Conservation (phyloP, 306 rosid species). For the Inga laurina region DNA sequence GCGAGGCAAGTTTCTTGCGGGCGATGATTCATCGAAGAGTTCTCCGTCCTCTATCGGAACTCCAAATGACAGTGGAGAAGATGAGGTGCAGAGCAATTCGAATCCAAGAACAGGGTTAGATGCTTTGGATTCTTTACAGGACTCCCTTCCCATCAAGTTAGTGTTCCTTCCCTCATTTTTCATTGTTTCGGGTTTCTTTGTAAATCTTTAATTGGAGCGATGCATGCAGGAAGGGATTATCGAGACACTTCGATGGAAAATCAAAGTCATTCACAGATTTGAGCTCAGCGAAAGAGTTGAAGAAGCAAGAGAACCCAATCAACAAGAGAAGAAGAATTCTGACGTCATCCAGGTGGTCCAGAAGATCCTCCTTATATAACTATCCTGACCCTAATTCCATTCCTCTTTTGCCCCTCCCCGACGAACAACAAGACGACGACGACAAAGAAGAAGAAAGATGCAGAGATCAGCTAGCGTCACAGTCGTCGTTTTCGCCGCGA, state of each 20-base stretch:
- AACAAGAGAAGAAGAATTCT: conserved; percentile 69
- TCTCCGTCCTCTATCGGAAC: conserved; percentile 77
- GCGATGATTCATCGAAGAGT: conserved; percentile 38
- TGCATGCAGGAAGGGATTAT: conserved; percentile 78
- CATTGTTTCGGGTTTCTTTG: not conserved
- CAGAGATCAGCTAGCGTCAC: not conserved
- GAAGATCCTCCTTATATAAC: conserved; percentile 57
- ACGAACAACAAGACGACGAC: conserved; percentile 14
- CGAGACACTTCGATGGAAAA: conserved; percentile 71
- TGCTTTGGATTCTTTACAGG: conserved; percentile 49
- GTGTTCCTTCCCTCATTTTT: not conserved
- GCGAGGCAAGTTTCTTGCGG: conserved; percentile 9
- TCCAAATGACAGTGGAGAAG: conserved; percentile 54
- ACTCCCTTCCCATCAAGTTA: conserved; percentile 70
- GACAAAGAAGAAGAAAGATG: not conserved
- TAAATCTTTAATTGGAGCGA: not conserved
- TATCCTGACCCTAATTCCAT: conserved; percentile 73
- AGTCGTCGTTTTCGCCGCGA: conserved; percentile 3
- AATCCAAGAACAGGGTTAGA: conserved; percentile 27
- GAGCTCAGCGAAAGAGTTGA: conserved; percentile 52
- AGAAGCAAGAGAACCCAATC: conserved; percentile 74
- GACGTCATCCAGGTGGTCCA: conserved; percentile 61
- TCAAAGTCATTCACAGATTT: conserved; percentile 75
- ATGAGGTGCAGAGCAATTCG: conserved; percentile 49
- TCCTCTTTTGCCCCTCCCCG: conserved; percentile 62